phyloP scores from a whole-genome alignment of 257 asterid genomes.

The Buddleja alternifolia region DNA sequence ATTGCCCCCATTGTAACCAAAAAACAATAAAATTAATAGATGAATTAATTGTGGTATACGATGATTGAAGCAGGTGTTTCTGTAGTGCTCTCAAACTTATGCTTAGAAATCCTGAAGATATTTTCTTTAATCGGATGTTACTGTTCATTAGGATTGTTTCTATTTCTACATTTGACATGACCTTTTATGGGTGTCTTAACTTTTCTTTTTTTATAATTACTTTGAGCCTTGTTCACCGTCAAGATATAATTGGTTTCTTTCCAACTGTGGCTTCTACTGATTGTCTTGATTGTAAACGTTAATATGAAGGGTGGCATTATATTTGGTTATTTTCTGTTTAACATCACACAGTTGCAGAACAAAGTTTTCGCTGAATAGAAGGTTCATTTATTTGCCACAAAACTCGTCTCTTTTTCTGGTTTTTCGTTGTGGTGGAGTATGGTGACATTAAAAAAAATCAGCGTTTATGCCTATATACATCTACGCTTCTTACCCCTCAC shows the following conservation, averaged over 20 bases:
- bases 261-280: neutral
- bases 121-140: neutral
- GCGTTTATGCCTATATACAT: too few relatives aligned
- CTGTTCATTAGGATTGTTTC: neutral
- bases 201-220: too few relatives aligned
- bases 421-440: too few relatives aligned
- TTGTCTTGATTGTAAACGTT: neutral
- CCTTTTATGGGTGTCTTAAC: neutral
- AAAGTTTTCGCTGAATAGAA: too few relatives aligned
- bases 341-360: too few relatives aligned
- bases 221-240: neutral
- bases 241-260: neutral
- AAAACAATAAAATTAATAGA: neutral
- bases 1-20: too few relatives aligned
- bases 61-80: neutral
- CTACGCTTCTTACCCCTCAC: too few relatives aligned
- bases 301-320: too few relatives aligned
- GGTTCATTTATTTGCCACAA: too few relatives aligned
- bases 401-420: too few relatives aligned
- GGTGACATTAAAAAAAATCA: too few relatives aligned
- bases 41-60: neutral
- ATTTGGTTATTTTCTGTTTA: too few relatives aligned
- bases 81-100: neutral
- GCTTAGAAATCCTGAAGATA: neutral
- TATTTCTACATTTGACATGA: neutral